Evolutionary conservation across 2,329 filamentous ascomycete genomes (phyloP).

Genomic region (Conoideocrella luteorostrata): DNA sequence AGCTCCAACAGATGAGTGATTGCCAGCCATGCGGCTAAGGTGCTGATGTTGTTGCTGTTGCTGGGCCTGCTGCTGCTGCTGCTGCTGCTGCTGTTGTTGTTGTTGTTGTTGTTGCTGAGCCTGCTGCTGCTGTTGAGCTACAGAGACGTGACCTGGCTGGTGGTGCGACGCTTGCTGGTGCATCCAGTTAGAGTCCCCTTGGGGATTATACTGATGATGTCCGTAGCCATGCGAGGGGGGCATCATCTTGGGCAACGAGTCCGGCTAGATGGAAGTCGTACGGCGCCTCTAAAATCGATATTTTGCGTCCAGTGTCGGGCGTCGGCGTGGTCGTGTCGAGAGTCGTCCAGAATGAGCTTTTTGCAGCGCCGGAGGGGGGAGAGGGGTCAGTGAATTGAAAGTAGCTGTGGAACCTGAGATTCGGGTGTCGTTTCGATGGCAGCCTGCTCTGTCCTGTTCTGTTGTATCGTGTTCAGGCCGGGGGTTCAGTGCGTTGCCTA

Average conservation of each 20-base stretch:
- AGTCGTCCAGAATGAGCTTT: too few relatives aligned
- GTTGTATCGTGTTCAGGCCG: too few relatives aligned
- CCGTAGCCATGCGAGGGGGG: conserved; percentile 59
- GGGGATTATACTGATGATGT: conserved; percentile 60
- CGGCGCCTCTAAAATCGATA: too few relatives aligned
- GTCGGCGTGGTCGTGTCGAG: too few relatives aligned
- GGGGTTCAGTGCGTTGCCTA: too few relatives aligned
- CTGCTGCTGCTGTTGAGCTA: conserved; percentile 41
- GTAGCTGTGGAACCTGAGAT: too few relatives aligned
- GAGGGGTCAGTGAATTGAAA: too few relatives aligned
- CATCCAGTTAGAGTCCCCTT: conserved; percentile 60
- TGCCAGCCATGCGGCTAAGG: conserved; percentile 67
- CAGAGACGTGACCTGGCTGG: conserved; percentile 52
- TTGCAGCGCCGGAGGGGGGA: too few relatives aligned
- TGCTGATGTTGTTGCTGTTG: conserved; percentile 39
- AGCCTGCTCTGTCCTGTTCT: too few relatives aligned
- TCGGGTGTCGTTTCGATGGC: too few relatives aligned
- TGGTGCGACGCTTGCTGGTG: conserved; percentile 57
- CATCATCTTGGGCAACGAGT: conserved; percentile 44
- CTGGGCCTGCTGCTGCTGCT: conserved; percentile 45
- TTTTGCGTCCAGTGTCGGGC: too few relatives aligned
- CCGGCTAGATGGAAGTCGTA: too few relatives aligned
- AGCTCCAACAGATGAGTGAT: conserved; percentile 48
- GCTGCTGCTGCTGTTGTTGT: conserved; percentile 30
- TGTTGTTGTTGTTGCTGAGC: conserved; percentile 36